Conservation (phyloP, 2,329 filamentous ascomycete species). For the Kalaharituber pfeilii region DNA sequence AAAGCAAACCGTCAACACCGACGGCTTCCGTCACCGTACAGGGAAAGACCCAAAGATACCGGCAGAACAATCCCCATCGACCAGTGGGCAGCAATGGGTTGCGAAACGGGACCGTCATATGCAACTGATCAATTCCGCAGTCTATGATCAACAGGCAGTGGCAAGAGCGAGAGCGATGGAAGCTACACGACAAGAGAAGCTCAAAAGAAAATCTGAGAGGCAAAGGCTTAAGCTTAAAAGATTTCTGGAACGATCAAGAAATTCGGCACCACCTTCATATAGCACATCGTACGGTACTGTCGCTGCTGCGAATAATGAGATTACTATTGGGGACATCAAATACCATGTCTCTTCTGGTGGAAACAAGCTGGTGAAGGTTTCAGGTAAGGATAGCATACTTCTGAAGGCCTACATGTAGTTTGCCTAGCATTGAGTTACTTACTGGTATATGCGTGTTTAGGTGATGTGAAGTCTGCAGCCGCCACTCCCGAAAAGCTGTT, state of each 20-base stretch:
- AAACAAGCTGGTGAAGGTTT: slow-evolving; percentile 60
- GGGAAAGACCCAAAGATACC: background rate
- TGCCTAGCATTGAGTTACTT: too few relatives aligned
- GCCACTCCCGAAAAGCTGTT: slow-evolving; percentile 55
- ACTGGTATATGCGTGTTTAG: slow-evolving; percentile 35
- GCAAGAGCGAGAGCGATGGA: slow-evolving; percentile 54
- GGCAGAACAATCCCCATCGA: slow-evolving; percentile 7
- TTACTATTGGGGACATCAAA: slow-evolving; percentile 52
- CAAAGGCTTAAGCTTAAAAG: slow-evolving; percentile 44
- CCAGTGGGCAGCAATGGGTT: slow-evolving; percentile 38
- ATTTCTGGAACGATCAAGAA: slow-evolving; percentile 28
- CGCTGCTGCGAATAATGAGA: slow-evolving; percentile 36
- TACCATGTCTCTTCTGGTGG: slow-evolving; percentile 60
- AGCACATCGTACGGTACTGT: slow-evolving; percentile 22
- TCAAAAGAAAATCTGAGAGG: slow-evolving; percentile 36
- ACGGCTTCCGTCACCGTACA: slow-evolving; percentile 5
- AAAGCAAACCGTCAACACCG: slow-evolving; percentile 21
- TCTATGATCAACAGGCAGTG: slow-evolving; percentile 58
- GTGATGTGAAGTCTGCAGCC: slow-evolving; percentile 42
- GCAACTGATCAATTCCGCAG: slow-evolving; percentile 63
- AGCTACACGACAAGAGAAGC: slow-evolving; percentile 44
- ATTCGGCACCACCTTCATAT: slow-evolving; percentile 14
- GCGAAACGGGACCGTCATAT: slow-evolving; percentile 58
- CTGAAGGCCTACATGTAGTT: slow-evolving; percentile 7
- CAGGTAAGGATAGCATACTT: slow-evolving; percentile 38